Evolutionary conservation across 352 stramenopile genomes (phyloP), one percentile per base, ranked within the genome.

Genomic region (Phytophthora vignae): DNA sequence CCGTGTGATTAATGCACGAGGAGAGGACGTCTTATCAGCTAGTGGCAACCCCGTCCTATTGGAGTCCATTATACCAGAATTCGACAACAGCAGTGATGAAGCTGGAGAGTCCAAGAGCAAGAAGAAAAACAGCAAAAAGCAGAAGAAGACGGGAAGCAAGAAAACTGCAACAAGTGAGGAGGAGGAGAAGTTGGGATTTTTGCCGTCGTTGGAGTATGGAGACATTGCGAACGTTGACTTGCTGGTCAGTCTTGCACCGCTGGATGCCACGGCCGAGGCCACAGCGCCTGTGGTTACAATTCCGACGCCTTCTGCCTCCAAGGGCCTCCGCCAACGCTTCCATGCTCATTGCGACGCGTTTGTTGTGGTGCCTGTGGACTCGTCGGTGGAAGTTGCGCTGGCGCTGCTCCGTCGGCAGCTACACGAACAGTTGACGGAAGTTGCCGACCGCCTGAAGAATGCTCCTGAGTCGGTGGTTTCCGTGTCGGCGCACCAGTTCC

Each of bases 141-240:
- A 69, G 27, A 87, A 78, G 60, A 81, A 80, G n/a, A 5, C 54
- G 14, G 40, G 54, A 12, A 38, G 8, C 29, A 84, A 74, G 60
- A 85, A 81, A 60, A 75, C 65, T 44, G 27, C 69, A 74, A 5
- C 33, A 49, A 73, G 71, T 63, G 22, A 25, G 22, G 27, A 60
- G 11, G 55, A 74, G 19, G 56, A 67, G 3, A 74, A 73, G 2
- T 1, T 65, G 25, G 53, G 64, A 2, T 71, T 72, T 17, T 49
- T 81, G 33, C 38, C 49, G 31, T 87, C 82, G 0, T 59, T 93
- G n/a, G 85, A 91, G 64, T 91, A 89, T 50, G 82, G 83, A 0
- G 73, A 84, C 10, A 83, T 93, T 31, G 64, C 74, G 0, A 83
- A 79, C 15, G 21, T 91, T 1, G 73, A 90, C 40, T 22, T 93